Conservation (phyloP, 2,329 filamentous ascomycete species). For the Exophiala spinifera region DNA sequence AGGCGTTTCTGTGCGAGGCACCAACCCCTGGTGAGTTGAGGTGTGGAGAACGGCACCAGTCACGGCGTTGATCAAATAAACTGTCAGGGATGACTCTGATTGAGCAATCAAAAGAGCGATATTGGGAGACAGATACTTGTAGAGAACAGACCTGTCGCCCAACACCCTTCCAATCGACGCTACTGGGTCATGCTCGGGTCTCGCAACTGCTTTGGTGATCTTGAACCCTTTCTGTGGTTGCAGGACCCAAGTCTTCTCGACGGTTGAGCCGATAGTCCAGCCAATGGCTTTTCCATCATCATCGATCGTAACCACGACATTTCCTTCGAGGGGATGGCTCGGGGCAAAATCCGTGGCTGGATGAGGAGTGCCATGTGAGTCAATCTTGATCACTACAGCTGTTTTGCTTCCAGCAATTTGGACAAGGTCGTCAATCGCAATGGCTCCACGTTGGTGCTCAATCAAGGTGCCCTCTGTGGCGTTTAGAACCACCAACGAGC, state of each 20-base stretch:
- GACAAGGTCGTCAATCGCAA: conserved; percentile 18
- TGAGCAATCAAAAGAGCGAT: conserved; percentile 71
- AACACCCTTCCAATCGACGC: conserved; percentile 94
- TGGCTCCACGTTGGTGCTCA: conserved; percentile 26
- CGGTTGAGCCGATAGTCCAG: conserved; percentile 40
- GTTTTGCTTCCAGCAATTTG: conserved; percentile 23
- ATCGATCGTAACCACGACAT: conserved; percentile 42
- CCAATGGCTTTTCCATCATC: conserved; percentile 41
- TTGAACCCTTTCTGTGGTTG: conserved; percentile 62
- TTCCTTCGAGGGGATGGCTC: conserved; percentile 31
- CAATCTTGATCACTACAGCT: conserved; percentile 34
- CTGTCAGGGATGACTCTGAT: conserved; percentile 60
- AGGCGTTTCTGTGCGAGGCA: conserved; percentile 68
- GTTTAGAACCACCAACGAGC: conserved; percentile 57
- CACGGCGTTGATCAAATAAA: conserved; percentile 81
- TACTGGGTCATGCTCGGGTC: conserved; percentile 75
- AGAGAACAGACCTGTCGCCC: conserved; percentile 85
- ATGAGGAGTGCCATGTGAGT: conserved; percentile 35
- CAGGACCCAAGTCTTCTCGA: conserved; percentile 68
- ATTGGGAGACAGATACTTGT: conserved; percentile 95
- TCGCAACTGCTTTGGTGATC: conserved; percentile 65
- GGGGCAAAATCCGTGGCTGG: conserved; percentile 31
- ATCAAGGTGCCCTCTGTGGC: conserved; percentile 43
- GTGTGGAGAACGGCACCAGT: conserved; percentile 78
- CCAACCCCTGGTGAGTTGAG: conserved; percentile 68